A percentile compares a stretch with the other conserved stretches of the same genome.
Conservation (phyloP, 257 asterid species). For the Eustoma russellianum region DNA sequence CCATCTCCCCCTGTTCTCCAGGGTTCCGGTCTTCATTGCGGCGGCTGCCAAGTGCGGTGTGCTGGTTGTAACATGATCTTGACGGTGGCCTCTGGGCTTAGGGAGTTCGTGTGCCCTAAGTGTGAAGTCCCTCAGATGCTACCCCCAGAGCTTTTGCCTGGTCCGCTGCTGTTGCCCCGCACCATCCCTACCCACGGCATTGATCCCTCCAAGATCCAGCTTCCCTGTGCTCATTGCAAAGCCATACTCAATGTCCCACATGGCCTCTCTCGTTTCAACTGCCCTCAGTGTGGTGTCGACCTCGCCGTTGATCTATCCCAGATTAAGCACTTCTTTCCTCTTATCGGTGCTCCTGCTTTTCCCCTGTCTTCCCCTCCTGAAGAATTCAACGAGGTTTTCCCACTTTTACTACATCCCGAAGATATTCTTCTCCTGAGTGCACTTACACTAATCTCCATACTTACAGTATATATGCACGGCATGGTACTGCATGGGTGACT, state of each 20-base stretch:
- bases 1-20: slow-evolving; percentile 9
- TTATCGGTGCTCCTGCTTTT: slow-evolving; percentile 13
- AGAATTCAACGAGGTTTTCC: slow-evolving; percentile 87
- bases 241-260: slow-evolving; percentile 89
- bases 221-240: slow-evolving; percentile 86
- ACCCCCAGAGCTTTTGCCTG: slow-evolving; percentile 76
- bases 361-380: slow-evolving; percentile 47
- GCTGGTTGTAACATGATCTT: slow-evolving; percentile 91
- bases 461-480: too few relatives aligned
- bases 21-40: slow-evolving; percentile 11
- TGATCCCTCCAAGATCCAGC: slow-evolving; percentile 97
- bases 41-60: slow-evolving; percentile 83
- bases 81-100: slow-evolving; percentile 56
- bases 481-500: too few relatives aligned
- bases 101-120: slow-evolving; percentile 89
- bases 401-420: neutral
- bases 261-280: slow-evolving; percentile 70
- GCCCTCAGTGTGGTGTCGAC: slow-evolving; percentile 80
- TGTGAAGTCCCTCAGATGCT: slow-evolving; percentile 95
- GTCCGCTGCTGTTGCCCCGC: slow-evolving; percentile 27
- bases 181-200: slow-evolving; percentile 66
- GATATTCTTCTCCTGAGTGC: too few relatives aligned
- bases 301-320: slow-evolving; percentile 73
- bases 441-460: too few relatives aligned
- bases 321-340: slow-evolving; percentile 34